phyloP scores from a whole-genome alignment of 306 rosid species.

The Vigna reflexopilosa region DNA sequence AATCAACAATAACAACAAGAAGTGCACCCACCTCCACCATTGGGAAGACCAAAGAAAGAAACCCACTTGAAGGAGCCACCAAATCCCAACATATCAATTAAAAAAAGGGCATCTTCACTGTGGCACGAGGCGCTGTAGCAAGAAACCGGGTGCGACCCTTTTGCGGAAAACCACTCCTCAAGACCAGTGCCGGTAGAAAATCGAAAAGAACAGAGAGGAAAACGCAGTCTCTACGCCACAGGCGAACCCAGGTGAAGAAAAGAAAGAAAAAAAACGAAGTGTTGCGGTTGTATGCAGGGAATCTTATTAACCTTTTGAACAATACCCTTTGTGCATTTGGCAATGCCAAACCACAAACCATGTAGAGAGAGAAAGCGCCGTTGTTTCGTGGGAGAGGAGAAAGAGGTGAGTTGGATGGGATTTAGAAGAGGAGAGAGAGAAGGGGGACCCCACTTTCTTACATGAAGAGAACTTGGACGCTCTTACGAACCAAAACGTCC shows the following conservation, averaged over 20 bases:
- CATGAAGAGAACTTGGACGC: conserved; percentile 99
- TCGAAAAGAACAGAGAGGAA: background rate
- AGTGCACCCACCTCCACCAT: conserved; percentile 51
- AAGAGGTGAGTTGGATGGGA: conserved; percentile 45
- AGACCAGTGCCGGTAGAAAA: conserved; percentile 19
- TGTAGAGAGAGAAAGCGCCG: conserved; percentile 57
- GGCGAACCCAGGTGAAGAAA: background rate
- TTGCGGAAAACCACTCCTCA: background rate
- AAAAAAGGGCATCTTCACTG: conserved; percentile 17
- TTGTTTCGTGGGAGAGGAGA: conserved; percentile 61
- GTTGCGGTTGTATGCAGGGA: background rate
- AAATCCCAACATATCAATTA: conserved; percentile 43
- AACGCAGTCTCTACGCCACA: conserved; percentile 18
- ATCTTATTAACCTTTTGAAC: conserved; percentile 19
- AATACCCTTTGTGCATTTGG: conserved; percentile 12
- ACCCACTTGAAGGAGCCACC: conserved; percentile 34
- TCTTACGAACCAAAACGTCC: conserved; percentile 66
- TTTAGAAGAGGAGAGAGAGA: conserved; percentile 39
- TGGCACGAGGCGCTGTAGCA: conserved; percentile 5
- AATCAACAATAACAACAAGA: conserved; percentile 12
- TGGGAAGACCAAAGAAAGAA: conserved; percentile 41
- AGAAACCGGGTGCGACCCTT: conserved; percentile 38
- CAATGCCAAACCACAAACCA: conserved; percentile 49
- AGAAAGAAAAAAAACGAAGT: conserved; percentile 6
- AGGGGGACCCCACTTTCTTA: conserved; percentile 63